Conservation (phyloP, 768 basidiomycete genomes). For the Termitomyces sp. region DNA sequence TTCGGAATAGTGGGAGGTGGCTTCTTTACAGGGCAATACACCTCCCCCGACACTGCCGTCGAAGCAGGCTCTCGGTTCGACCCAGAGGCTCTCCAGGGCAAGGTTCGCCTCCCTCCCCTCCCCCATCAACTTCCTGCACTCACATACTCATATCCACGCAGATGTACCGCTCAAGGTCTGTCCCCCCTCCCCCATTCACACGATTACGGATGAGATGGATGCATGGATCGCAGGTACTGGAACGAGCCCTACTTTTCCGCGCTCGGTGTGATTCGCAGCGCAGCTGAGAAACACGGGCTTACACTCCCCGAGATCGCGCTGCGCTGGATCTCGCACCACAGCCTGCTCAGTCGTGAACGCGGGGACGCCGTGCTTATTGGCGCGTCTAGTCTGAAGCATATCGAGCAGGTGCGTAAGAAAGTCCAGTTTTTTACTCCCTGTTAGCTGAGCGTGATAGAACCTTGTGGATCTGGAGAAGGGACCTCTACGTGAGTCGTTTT, state of each 20-base stretch:
- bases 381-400: constrained; percentile 33
- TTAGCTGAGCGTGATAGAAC: constrained; percentile 12
- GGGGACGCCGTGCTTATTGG: constrained; percentile 39
- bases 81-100: constrained; percentile 35
- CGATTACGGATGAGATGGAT: no score
- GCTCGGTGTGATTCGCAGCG: constrained; percentile 12
- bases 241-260: constrained; percentile 20
- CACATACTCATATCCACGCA: no score
- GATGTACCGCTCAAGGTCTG: constrained; percentile 34
- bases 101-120: constrained; percentile 22
- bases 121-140: no score
- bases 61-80: constrained; percentile 45
- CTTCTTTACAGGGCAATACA: constrained; percentile 52
- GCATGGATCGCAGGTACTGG: constrained; percentile 16
- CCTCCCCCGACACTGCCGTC: constrained; percentile 28
- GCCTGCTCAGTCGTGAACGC: constrained; percentile 25
- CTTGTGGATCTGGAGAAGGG: constrained; percentile 21
- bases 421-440: no score
- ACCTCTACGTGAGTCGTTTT: constrained; percentile 15
- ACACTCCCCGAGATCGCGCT: constrained; percentile 40
- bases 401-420: constrained; percentile 23
- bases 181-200: no score
- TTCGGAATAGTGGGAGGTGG: constrained; percentile 46
- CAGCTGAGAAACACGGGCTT: constrained; percentile 23
- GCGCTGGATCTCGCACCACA: constrained; percentile 43